Evolutionary conservation across 164 flowering plant species (phyloP).

Genomic region (Platanus orientalis): DNA sequence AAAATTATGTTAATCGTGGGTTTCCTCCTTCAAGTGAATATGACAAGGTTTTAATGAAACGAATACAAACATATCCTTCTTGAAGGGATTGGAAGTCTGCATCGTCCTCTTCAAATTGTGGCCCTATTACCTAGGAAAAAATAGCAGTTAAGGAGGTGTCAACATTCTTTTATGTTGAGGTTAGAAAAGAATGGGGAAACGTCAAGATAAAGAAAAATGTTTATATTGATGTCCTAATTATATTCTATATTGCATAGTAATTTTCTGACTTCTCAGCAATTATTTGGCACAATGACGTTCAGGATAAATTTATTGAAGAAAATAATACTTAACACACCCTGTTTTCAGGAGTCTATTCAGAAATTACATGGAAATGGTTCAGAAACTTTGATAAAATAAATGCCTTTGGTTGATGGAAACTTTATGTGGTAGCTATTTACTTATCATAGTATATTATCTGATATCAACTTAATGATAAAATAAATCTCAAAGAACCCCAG

Average conservation of each 20-base stretch:
- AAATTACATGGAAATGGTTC: no score
- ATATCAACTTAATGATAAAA: no score
- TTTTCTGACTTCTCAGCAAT: background rate
- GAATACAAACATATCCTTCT: constrained; percentile 78
- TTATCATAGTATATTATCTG: no score
- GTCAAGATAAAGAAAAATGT: background rate
- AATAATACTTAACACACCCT: background rate
- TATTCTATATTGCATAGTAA: background rate
- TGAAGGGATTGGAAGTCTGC: constrained; percentile 38
- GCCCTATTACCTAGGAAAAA: constrained; percentile 29
- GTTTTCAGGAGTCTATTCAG: background rate
- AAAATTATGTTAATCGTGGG: constrained; percentile 8
- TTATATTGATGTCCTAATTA: background rate
- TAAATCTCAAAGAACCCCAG: no score
- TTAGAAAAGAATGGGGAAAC: background rate
- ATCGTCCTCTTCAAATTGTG: constrained; percentile 29
- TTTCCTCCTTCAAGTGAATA: background rate
- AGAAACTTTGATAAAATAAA: no score
- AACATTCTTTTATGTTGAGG: no score
- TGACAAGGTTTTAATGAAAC: background rate
- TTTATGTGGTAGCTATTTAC: no score
- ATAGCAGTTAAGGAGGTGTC: background rate
- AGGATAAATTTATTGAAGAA: no score
- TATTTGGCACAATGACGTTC: no score
- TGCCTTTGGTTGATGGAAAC: no score